Evolutionary conservation across 1,284 basidiomycete species (phyloP).

Genomic region (Cutaneotrichosporon dermatis): DNA sequence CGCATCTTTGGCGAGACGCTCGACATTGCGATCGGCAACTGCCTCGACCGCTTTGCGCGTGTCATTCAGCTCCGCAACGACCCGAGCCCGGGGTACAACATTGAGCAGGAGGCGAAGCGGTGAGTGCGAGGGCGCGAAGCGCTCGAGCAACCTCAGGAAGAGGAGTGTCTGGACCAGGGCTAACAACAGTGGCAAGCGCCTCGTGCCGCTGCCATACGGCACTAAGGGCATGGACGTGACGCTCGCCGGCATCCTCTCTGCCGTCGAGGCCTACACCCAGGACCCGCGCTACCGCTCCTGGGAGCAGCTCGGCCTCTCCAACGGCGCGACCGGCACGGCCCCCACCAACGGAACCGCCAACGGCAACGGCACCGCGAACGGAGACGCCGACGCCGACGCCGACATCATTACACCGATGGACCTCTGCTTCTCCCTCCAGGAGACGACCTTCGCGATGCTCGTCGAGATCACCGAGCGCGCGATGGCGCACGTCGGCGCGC

Average conservation of each 20-base stretch:
- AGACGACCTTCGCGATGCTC: conserved; percentile 96
- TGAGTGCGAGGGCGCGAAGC: conserved; percentile 43
- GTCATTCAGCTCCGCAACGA: conserved; percentile 96
- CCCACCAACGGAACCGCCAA: too few species aligned
- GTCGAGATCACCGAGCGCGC: conserved; percentile 99
- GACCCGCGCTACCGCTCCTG: conserved; percentile 65
- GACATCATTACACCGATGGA: conserved; percentile 88
- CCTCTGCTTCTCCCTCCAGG: conserved; percentile 94
- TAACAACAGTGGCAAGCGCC: conserved; percentile 52
- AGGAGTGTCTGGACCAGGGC: too few species aligned
- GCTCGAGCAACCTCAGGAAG: too few species aligned
- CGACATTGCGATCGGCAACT: conserved; percentile 98
- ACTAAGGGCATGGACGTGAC: conserved; percentile 99
- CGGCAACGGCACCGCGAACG: neutral
- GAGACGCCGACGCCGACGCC: conserved; percentile 36
- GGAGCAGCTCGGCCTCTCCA: conserved; percentile 15
- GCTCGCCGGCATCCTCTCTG: conserved; percentile 85
- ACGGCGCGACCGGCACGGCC: neutral
- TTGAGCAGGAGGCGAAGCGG: conserved; percentile 92
- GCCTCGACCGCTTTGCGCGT: conserved; percentile 92
- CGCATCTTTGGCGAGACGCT: conserved; percentile 98
- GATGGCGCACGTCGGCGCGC: conserved; percentile 97
- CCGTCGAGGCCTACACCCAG: conserved; percentile 78
- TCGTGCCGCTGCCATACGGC: conserved; percentile 83
- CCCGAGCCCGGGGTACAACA: conserved; percentile 96